Conservation (phyloP, 2,329 filamentous ascomycete species). For the Neonectria neomacrospora region DNA sequence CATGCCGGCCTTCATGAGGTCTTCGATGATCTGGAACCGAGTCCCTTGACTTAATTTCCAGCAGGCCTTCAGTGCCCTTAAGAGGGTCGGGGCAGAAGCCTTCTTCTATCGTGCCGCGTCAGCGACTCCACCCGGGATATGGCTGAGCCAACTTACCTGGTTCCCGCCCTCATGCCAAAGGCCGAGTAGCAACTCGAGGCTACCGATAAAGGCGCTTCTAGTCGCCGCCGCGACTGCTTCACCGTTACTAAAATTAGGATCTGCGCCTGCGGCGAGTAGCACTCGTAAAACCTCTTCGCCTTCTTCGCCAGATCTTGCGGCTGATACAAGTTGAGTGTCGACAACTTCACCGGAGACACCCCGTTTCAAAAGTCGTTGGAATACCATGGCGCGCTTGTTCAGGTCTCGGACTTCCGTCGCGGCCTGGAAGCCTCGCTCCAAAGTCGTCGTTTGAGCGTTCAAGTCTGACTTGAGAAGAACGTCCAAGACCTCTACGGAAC, state of each 20-base stretch:
- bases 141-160: conserved; percentile 50
- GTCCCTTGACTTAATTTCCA: conserved; percentile 62
- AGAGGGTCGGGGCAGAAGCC: conserved; percentile 60
- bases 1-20: conserved; percentile 64
- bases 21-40: conserved; percentile 59
- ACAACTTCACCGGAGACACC: conserved; percentile 63
- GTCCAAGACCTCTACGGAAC: conserved; percentile 60
- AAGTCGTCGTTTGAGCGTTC: conserved; percentile 53
- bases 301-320: conserved; percentile 61
- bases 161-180: conserved; percentile 54
- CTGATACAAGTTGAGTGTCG: conserved; percentile 63
- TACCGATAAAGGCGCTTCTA: conserved; percentile 61
- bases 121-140: conserved; percentile 26
- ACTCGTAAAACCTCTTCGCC: conserved; percentile 61
- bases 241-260: conserved; percentile 65
- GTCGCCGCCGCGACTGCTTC: conserved; percentile 67
- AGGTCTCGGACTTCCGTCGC: conserved; percentile 64
- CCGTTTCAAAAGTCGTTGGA: conserved; percentile 61
- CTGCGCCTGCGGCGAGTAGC: conserved; percentile 63
- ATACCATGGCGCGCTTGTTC: conserved; percentile 59
- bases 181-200: conserved; percentile 63
- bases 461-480: conserved; percentile 60
- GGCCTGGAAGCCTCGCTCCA: conserved; percentile 65
- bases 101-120: conserved; percentile 51
- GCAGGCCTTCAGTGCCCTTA: conserved; percentile 63